Evolutionary conservation across 2,329 filamentous ascomycete genomes (phyloP), one percentile per base, ranked within the genome.

Genomic region (Phaeosphaeriaceae sp.): DNA sequence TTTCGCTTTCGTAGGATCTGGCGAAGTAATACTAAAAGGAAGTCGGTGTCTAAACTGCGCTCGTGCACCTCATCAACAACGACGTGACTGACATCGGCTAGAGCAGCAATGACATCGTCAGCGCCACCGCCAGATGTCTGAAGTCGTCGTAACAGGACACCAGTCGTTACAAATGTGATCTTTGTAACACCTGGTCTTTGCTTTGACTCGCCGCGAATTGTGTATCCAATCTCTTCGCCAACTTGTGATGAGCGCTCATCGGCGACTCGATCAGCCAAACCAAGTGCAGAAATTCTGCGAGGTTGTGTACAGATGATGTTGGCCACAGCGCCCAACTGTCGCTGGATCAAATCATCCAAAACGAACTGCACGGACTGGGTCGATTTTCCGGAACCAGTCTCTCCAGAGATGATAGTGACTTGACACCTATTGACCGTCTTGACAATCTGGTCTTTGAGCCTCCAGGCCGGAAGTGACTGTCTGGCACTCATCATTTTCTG

Each of bases 51-150:
- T 10, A 99, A 82, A 78, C 92, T 96, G 54, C 94, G 88, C 77
- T 99, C 94, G 79, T 99, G 94, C 2, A 98, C 94, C 78, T 99
- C 94, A 74, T 99, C 94, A 46, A 98, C 93, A 19, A 98, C 91
- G 7, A 99, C 88, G 74, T 99, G 95, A 66, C 91, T 97, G 61
- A 99, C 89, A 76, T 97, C 92, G 6, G 91, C 91, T 48, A 99
- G 79, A 41, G 93, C 92, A 20, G 89, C 86, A 52, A 91, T 86
- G 1, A 97, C 88, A 71, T 96, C 92, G 22, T 93, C 89, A 13
- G 90, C 87, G 27, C 87, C 86, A 6, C 91, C 91, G 50, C 92
- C 92, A 3, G 92, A 93, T 0, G 91, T 95, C 78, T 99, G 95
- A n/a, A 99, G 83, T 13, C 93, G 88, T 60, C 95, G 85, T 19